Evolutionary conservation across 1,284 basidiomycete species (phyloP), one percentile per base, ranked within the genome.

Genomic region (Microbotryomycetes sp.): DNA sequence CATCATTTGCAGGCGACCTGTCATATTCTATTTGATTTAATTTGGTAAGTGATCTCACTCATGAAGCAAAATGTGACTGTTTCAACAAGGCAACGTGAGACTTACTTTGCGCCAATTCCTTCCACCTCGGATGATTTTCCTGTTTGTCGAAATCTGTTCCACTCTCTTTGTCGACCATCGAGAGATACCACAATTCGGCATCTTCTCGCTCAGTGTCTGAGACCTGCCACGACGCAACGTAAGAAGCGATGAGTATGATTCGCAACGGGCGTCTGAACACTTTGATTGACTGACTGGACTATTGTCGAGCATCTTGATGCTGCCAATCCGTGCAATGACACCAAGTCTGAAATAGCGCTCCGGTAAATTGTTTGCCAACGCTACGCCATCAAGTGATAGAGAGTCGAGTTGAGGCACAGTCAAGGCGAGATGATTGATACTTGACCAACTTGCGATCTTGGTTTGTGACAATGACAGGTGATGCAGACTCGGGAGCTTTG

Each of bases 181-280:
- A 85, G 56, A 93, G 78, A 76, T 92, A 94, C 73, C 87, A 89
- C 47, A 90, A 76, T 76, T 97, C 92, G 54, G 87, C 85, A 71
- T 97, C 93, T n/a, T 77, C 79, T 42, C 93, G 81, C 73, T 94
- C 91, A 64, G 81, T 83, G 7, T 75, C 60, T 4, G 84, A 81
- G 56, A 93, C 82, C 86, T 89, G 71, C n/a, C n/a, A n/a, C n/a
- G n/a, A n/a, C n/a, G n/a, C n/a, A n/a, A n/a, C n/a, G n/a, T n/a
- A n/a, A n/a, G n/a, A n/a, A n/a, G n/a, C n/a, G n/a, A n/a, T n/a
- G n/a, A n/a, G n/a, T n/a, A n/a, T n/a, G n/a, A n/a, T n/a, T n/a
- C n/a, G n/a, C n/a, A n/a, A n/a, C n/a, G n/a, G n/a, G n/a, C n/a
- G n/a, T n/a, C n/a, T n/a, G n/a, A n/a, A n/a, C n/a, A n/a, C n/a